Conservation (phyloP, 2,329 filamentous ascomycete species). For the Biscogniauxia marginata region DNA sequence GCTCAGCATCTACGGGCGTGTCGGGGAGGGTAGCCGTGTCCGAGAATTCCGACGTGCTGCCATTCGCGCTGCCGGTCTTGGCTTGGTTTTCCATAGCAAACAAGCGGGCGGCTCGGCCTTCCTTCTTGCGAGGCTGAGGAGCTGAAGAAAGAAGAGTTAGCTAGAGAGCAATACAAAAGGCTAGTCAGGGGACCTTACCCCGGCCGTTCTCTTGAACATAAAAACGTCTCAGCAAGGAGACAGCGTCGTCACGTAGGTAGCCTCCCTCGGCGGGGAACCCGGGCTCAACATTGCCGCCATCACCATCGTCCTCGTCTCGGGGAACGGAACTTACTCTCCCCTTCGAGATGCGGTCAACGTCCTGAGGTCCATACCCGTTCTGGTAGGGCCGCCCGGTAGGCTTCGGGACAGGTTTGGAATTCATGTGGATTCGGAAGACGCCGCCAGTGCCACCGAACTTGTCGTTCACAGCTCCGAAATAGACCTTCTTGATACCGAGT, state of each 20-base stretch:
- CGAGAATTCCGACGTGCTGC: slow-evolving; percentile 26
- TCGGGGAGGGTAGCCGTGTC: slow-evolving; percentile 24
- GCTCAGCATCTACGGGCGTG: slow-evolving; percentile 22
- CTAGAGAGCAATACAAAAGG: neutral
- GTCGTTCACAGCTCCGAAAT: slow-evolving; percentile 94
- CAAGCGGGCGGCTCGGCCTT: slow-evolving; percentile 34
- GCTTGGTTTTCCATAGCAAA: slow-evolving; percentile 30
- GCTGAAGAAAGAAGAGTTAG: slow-evolving; percentile 24
- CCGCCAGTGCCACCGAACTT: slow-evolving; percentile 96
- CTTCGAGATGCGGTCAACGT: slow-evolving; percentile 30
- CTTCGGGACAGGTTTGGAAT: slow-evolving; percentile 44
- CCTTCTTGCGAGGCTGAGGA: slow-evolving; percentile 36
- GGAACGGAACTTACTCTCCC: slow-evolving; percentile 41
- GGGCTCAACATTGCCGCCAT: slow-evolving; percentile 70
- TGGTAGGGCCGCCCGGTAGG: slow-evolving; percentile 29
- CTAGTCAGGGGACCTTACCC: slow-evolving; percentile 51
- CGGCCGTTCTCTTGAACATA: slow-evolving; percentile 98
- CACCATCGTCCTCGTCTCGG: slow-evolving; percentile 40
- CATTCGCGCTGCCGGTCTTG: slow-evolving; percentile 15
- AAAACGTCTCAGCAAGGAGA: slow-evolving; percentile 87
- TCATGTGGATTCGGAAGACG: slow-evolving; percentile 80
- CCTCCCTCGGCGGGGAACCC: slow-evolving; percentile 84
- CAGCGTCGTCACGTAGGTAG: slow-evolving; percentile 87
- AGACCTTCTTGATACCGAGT: slow-evolving; percentile 83
- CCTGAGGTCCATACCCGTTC: slow-evolving; percentile 31